Evolutionary conservation across 2,329 filamentous ascomycete genomes (phyloP).

Genomic region (Tricladium varicosporioides): DNA sequence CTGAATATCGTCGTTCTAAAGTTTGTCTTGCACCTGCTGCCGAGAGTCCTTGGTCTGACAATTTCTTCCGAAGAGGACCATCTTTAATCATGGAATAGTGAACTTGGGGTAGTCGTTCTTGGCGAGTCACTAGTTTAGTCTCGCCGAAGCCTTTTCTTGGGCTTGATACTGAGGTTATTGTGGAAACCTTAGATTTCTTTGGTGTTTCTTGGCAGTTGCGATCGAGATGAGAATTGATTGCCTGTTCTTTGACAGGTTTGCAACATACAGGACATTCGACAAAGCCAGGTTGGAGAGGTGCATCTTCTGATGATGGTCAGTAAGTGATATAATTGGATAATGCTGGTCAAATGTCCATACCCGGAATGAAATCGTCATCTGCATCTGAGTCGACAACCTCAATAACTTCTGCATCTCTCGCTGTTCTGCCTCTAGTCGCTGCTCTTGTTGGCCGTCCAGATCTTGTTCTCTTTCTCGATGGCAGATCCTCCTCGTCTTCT

Average conservation of each 20-base stretch:
- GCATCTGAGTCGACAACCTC: slow-evolving; percentile 31
- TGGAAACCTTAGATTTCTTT: slow-evolving; percentile 1
- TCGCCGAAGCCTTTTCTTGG: slow-evolving; percentile 5
- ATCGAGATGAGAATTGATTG: slow-evolving; percentile 81
- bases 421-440: slow-evolving; percentile 17
- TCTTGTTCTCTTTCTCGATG: slow-evolving; percentile 49
- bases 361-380: slow-evolving; percentile 30
- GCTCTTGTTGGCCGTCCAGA: slow-evolving; percentile 47
- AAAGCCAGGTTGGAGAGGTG: slow-evolving; percentile 49
- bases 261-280: slow-evolving; percentile 81
- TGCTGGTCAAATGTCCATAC: slow-evolving; percentile 16
- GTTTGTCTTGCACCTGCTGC: slow-evolving; percentile 64
- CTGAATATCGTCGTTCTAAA: slow-evolving; percentile 77
- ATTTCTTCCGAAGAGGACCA: slow-evolving; percentile 71
- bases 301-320: slow-evolving; percentile 4
- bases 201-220: slow-evolving; percentile 33
- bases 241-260: slow-evolving; percentile 72
- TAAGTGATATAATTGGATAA: neutral
- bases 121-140: slow-evolving; percentile 14
- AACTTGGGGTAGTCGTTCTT: slow-evolving; percentile 62
- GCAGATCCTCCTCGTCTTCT: slow-evolving; percentile 29
- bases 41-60: slow-evolving; percentile 77
- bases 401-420: slow-evolving; percentile 24
- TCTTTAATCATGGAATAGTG: slow-evolving; percentile 91
- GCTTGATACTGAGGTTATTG: neutral